Percentiles rank a stretch among this genome's conserved stretches.
phyloP scores from a whole-genome alignment of 495 filamentous ascomycete species.

The Apiosordaria backusii region DNA sequence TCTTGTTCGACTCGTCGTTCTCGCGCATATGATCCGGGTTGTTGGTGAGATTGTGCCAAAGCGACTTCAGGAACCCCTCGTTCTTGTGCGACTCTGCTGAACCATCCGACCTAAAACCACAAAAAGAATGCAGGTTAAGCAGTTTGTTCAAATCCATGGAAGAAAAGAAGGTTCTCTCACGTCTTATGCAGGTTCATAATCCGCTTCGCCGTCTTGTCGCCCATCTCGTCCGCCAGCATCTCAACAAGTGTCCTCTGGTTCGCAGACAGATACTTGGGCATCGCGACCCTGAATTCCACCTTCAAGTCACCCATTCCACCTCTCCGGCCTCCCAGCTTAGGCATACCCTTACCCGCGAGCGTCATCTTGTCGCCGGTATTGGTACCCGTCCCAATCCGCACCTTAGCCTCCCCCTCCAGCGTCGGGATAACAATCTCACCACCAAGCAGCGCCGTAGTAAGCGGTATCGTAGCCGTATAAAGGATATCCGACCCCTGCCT shows the following conservation, averaged over 20 bases:
- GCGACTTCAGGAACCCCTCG: slow-evolving; percentile 81
- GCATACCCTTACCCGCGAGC: slow-evolving; percentile 86
- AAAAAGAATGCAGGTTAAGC: not conserved
- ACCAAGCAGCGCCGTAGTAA: slow-evolving; percentile 89
- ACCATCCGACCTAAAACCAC: slow-evolving; percentile 3
- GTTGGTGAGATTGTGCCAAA: slow-evolving; percentile 85
- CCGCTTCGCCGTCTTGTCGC: slow-evolving; percentile 83
- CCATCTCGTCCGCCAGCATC: slow-evolving; percentile 92
- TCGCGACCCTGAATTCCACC: slow-evolving; percentile 90
- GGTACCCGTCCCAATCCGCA: slow-evolving; percentile 85
- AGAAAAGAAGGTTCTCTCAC: slow-evolving; percentile 13
- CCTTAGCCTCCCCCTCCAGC: slow-evolving; percentile 80
- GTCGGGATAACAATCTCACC: slow-evolving; percentile 88
- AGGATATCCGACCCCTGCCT: slow-evolving; percentile 83
- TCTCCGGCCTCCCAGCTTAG: slow-evolving; percentile 58
- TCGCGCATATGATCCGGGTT: slow-evolving; percentile 55
- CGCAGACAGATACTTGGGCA: slow-evolving; percentile 86
- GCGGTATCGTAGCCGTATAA: slow-evolving; percentile 84
- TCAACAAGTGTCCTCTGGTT: slow-evolving; percentile 91
- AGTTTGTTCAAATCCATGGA: not conserved
- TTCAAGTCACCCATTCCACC: slow-evolving; percentile 70
- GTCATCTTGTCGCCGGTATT: slow-evolving; percentile 89
- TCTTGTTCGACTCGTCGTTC: slow-evolving; percentile 31
- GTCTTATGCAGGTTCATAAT: slow-evolving; percentile 64
- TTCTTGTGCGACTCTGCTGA: slow-evolving; percentile 54